Percentiles rank a stretch among this genome's conserved stretches.
Conservation (phyloP, 2,329 filamentous ascomycete species). For the Ciborinia camelliae region DNA sequence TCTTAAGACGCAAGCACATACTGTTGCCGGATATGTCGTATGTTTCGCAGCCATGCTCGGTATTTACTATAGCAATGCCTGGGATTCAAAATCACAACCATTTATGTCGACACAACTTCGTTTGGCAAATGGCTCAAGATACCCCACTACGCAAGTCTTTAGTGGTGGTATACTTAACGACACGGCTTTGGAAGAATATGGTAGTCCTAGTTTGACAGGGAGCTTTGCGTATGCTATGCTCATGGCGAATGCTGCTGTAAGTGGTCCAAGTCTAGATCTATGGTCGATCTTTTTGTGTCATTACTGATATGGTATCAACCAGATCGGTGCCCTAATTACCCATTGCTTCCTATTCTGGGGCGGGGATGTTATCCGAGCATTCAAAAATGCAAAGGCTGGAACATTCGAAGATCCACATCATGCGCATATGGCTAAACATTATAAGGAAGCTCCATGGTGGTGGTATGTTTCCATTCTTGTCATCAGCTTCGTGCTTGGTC, state of each 20-base stretch:
- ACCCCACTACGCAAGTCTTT: conserved; percentile 44
- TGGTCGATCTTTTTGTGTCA: rapidly evolving
- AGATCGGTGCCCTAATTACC: conserved; percentile 53
- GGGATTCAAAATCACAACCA: conserved; percentile 42
- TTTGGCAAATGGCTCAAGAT: conserved; percentile 40
- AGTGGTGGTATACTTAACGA: conserved; percentile 43
- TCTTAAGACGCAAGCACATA: conserved; percentile 48
- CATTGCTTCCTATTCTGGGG: conserved; percentile 56
- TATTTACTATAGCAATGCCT: conserved; percentile 45
- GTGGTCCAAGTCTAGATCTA: conserved; percentile 28
- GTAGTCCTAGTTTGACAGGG: conserved; percentile 48
- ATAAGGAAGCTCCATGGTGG: conserved; percentile 50
- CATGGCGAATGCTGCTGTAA: conserved; percentile 54
- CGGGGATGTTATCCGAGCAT: conserved; percentile 48
- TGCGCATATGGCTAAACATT: conserved; percentile 47
- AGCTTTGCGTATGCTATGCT: conserved; percentile 52
- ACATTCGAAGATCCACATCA: conserved; percentile 47
- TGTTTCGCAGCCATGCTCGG: conserved; percentile 50
- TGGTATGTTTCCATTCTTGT: conserved; percentile 50
- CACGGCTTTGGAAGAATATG: conserved; percentile 42
- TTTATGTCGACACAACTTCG: conserved; percentile 46
- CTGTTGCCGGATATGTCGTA: conserved; percentile 45
- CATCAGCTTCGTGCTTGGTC: conserved; percentile 46
- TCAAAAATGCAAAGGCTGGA: conserved; percentile 45
- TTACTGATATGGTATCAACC: conserved; percentile 19